Evolutionary conservation across 768 basidiomycete genomes (phyloP), one percentile per base, ranked within the genome.

Genomic region (Roridomyces roridus): DNA sequence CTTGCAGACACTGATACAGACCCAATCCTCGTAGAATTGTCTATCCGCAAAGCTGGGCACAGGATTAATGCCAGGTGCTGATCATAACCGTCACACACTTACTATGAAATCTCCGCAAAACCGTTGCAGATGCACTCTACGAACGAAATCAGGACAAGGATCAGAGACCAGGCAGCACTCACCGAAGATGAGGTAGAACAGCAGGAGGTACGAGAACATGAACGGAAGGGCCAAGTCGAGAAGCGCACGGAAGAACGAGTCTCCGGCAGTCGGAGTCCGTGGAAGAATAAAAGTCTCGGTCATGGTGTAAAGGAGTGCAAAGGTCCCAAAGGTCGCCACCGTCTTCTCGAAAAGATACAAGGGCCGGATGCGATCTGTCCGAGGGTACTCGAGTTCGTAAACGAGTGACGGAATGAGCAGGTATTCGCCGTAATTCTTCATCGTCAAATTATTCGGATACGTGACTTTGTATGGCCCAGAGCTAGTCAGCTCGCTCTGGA

Each of bases 21-120:
- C 89, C 93, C 96, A 98, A 70, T 97, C 96, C 73, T 95, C 92
- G 69, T 98, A 99, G 72, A 98, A 99, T 63, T 94, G 90, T 42
- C 96, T 82, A 70, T 99, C 96, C n/a, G 94, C 93, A 68, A 99
- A 99, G 70, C 92, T 94, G 60, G 42, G 46, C 14, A 10, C 25
- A 17, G 37, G 46, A 23, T 64, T 53, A 61, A 43, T 12, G 51
- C 42, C 20, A 40, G 11, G 34, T 17, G 20, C 6, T 24, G 17
- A 17, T 17, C 44, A n/a, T 24, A 31, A 42, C 39, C 20, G 39
- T 18, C 20, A 1, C 15, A 31, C 20, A 70, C 87, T 68, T 64
- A 94, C 93, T 84, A 89, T 6, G 93, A 93, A 37, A 96, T 77
- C 72, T 98, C 96, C 1, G 96, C 96, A 67, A 98, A 97, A 7